Conservation (phyloP, 345 rosid genomes). For the Hevea brasiliensis region DNA sequence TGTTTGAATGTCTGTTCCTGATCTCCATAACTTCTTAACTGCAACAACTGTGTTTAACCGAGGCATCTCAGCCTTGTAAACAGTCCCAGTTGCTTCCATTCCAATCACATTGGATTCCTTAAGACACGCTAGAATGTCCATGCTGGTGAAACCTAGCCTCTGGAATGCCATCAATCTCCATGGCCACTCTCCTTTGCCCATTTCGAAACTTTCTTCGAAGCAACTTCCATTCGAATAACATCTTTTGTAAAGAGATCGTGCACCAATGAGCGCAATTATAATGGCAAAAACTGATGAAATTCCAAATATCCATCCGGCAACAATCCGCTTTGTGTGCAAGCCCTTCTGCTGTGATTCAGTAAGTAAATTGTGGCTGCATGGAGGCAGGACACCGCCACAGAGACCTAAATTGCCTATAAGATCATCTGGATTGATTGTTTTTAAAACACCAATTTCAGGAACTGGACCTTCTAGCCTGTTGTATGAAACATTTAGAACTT, state of each 20-base stretch:
- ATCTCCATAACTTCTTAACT: slow-evolving; percentile 87
- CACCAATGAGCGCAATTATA: slow-evolving; percentile 45
- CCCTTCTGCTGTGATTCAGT: slow-evolving; percentile 37
- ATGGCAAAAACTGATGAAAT: slow-evolving; percentile 55
- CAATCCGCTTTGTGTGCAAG: slow-evolving; percentile 49
- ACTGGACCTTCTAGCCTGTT: slow-evolving; percentile 82
- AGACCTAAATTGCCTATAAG: slow-evolving; percentile 70
- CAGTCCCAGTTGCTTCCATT: slow-evolving; percentile 89
- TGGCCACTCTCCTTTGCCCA: slow-evolving; percentile 73
- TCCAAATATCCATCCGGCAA: slow-evolving; percentile 65
- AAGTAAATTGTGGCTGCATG: slow-evolving; percentile 48
- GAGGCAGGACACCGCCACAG: slow-evolving; percentile 78
- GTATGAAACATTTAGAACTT: slow-evolving; percentile 73
- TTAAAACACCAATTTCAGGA: slow-evolving; percentile 70
- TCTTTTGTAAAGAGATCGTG: slow-evolving; percentile 47
- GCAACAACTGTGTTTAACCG: slow-evolving; percentile 57
- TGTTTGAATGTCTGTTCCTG: slow-evolving; percentile 57
- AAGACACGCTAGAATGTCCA: slow-evolving; percentile 68
- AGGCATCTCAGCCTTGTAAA: slow-evolving; percentile 74
- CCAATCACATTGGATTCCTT: slow-evolving; percentile 83
- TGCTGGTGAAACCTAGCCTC: slow-evolving; percentile 72
- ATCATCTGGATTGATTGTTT: slow-evolving; percentile 76
- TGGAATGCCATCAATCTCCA: slow-evolving; percentile 94
- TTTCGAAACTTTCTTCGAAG: slow-evolving; percentile 47
- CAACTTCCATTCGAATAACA: slow-evolving; percentile 57